A percentile compares a stretch with the other conserved stretches of the same genome.
Evolutionary conservation across 2,329 filamentous ascomycete genomes (phyloP).

Genomic region (Sporothrix mexicana): DNA sequence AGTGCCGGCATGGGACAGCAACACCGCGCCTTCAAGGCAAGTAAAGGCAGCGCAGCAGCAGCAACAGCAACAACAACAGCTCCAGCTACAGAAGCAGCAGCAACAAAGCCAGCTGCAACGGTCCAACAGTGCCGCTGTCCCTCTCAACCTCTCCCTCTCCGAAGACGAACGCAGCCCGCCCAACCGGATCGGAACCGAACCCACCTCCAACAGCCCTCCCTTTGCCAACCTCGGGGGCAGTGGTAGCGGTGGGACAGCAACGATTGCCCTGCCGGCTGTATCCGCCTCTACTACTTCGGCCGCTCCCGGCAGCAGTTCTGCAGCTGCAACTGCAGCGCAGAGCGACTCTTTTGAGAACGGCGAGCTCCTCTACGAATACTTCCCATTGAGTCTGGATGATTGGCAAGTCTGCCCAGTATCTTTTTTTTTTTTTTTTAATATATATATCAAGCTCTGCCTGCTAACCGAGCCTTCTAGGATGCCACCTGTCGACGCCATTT

Average conservation of each 20-base stretch:
- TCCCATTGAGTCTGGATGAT: constrained; percentile 87
- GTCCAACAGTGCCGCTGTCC: constrained; percentile 43
- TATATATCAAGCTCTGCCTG: too few species aligned
- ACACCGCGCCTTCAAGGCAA: constrained; percentile 40
- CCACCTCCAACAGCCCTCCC: constrained; percentile 51
- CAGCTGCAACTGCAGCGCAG: constrained; percentile 41
- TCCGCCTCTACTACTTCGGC: constrained; percentile 37
- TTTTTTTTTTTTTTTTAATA: too few species aligned
- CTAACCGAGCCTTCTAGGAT: constrained; percentile 60
- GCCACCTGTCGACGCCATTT: constrained; percentile 87
- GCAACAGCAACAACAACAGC: constrained; percentile 37
- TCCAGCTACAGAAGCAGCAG: constrained; percentile 36
- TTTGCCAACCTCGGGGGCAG: constrained; percentile 45
- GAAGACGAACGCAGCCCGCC: constrained; percentile 63
- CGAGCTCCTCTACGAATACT: constrained; percentile 92
- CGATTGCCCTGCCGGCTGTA: constrained; percentile 1
- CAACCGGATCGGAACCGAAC: constrained; percentile 56
- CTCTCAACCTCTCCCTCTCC: constrained; percentile 61
- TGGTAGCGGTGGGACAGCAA: background rate
- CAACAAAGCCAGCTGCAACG: constrained; percentile 39
- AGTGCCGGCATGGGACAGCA: constrained; percentile 58
- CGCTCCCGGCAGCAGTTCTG: constrained; percentile 40
- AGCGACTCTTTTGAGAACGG: constrained; percentile 71
- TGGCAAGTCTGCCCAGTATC: constrained; percentile 59
- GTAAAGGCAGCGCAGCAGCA: constrained; percentile 17